Base-by-base conservation (phyloP, 257 asterid species). In the Vinca minor region DNA sequence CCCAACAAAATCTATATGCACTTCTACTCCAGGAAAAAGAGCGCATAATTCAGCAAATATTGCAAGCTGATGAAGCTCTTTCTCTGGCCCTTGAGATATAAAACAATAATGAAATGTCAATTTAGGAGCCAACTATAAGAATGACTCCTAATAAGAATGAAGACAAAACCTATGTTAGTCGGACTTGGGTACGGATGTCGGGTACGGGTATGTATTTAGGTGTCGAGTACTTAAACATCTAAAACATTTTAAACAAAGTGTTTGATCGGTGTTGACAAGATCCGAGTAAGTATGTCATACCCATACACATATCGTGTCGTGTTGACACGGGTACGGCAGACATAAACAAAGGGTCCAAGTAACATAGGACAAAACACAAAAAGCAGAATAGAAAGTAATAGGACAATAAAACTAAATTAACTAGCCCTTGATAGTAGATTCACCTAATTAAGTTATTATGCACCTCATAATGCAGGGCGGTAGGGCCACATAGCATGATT, bases 1-100 rank as follows among this genome's bases (percentile, higher is more conserved):
- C 63, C 98, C 98, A 73, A 93, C 81, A 69, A 93, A 74, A 64
- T 85, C 95, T 49, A 93, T 79, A 55, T 72, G 83, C 53, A 93
- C 45, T 68, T 62, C 64, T 62, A 77, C 81, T 53, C 88, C 88
- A 8, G 97, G 97, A 67, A 89, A 82, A 72, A 93, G 89, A 60
- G 94, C 92, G 59, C 21, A 81, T 62, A 93, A 72, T 69, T 93
- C 98, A 38, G 88, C 87, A 44, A 93, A 89, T 68, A 77, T 88
- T 38, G 80, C 80, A 74, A 93, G 77, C 65, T 89, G 98, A 74
- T 60, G 78, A 57, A 93, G 86, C 85, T 93, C 97, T 52, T 84
- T 85, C 57, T 89, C 98, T 63, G 98, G 96, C 36, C 98, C 96
- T 91, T 71, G 54, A 64, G 56, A 69, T 64, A 69, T 73, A 70